A percentile compares a stretch with the other conserved stretches of the same genome.
Conservation (phyloP, 2,329 filamentous ascomycete genomes). For the Rhinocladiella similis region DNA sequence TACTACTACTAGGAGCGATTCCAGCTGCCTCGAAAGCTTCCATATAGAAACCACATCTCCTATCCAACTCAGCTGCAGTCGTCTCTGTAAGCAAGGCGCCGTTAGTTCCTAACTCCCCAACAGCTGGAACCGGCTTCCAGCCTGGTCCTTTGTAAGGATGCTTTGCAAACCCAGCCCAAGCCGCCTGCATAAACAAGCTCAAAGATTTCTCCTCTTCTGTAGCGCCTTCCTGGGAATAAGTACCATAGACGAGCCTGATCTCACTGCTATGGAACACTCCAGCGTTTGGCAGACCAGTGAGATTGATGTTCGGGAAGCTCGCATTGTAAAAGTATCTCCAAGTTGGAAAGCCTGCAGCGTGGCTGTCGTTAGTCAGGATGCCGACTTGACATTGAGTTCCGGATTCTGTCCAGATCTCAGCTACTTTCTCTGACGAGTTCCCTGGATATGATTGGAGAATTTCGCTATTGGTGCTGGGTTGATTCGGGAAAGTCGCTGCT, state of each 20-base stretch:
- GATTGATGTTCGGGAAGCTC: slow-evolving; percentile 29
- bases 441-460: slow-evolving; percentile 21
- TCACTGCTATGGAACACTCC: slow-evolving; percentile 37
- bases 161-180: neutral
- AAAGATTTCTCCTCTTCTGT: slow-evolving; percentile 6
- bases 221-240: slow-evolving; percentile 27
- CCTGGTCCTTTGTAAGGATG: neutral
- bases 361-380: slow-evolving; percentile 21
- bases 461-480: neutral
- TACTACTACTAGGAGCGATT: neutral
- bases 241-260: slow-evolving; percentile 33
- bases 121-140: neutral
- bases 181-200: slow-evolving; percentile 28
- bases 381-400: slow-evolving; percentile 27
- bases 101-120: neutral
- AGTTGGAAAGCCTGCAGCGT: slow-evolving; percentile 18
- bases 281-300: slow-evolving; percentile 8
- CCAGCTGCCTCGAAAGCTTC: neutral
- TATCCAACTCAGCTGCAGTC: neutral
- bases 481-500: neutral
- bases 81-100: neutral
- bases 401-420: slow-evolving; percentile 27
- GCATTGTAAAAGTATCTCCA: slow-evolving; percentile 35
- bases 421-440: slow-evolving; percentile 16
- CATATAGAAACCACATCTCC: neutral